Conservation (phyloP, 139 green algal genomes). For the Chlamydomonas incerta region DNA sequence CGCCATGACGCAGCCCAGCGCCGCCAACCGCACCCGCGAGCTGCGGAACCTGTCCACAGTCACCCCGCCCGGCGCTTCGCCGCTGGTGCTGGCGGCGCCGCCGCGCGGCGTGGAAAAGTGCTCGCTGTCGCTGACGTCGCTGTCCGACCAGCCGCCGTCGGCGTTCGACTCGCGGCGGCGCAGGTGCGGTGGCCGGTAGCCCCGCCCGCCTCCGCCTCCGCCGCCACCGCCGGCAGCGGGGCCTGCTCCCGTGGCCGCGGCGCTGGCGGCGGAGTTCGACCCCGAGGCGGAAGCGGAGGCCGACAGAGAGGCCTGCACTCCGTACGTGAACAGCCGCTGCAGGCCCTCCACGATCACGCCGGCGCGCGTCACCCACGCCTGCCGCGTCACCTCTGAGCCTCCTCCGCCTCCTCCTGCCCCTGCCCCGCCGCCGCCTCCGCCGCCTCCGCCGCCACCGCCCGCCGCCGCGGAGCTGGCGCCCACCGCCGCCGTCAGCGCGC, state of each 20-base stretch:
- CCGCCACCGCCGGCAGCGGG: not conserved
- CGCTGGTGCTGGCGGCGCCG: not conserved
- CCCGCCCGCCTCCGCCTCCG: not conserved
- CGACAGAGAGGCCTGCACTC: conserved; percentile 9
- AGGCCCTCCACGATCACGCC: conserved; percentile 50
- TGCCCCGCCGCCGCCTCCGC: conserved; percentile 2
- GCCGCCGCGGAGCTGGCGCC: not conserved
- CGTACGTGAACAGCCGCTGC: conserved; percentile 50
- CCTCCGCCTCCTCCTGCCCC: too few relatives aligned
- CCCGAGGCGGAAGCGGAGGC: conserved; percentile 1
- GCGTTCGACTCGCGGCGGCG: conserved; percentile 2
- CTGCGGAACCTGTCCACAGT: conserved; percentile 24
- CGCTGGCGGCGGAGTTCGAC: not conserved
- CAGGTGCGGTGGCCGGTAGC: conserved; percentile 39
- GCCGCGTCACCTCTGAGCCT: not conserved
- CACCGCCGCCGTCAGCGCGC: conserved; percentile 31
- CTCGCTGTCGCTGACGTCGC: conserved; percentile 27
- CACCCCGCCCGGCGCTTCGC: not conserved
- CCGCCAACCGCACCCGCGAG: conserved; percentile 55
- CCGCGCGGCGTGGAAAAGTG: not conserved
- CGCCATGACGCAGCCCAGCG: conserved; percentile 65
- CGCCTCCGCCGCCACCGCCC: not conserved
- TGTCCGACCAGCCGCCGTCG: conserved; percentile 2
- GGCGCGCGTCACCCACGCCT: conserved; percentile 39
- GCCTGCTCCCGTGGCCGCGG: not conserved